These are phyloP conservation scores for Rhododendron ovatum DNA, from an alignment of 148 eudicot genomes.

Conservation along the genomic window DNA sequence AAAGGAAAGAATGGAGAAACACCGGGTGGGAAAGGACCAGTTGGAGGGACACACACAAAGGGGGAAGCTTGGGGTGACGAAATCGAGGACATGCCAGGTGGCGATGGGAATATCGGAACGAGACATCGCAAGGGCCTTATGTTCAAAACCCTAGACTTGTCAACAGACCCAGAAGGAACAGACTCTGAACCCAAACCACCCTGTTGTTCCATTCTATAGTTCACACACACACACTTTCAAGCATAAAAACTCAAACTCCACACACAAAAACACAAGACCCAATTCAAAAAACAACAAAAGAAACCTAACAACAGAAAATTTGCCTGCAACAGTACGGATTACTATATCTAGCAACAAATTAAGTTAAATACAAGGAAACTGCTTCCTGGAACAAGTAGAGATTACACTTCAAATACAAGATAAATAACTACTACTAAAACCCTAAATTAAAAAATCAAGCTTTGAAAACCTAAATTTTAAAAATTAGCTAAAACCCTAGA, in stretches of 20 bases:
- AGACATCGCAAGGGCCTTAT: slow-evolving; percentile 42
- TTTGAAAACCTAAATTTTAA: neutral
- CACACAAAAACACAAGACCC: neutral
- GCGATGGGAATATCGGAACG: slow-evolving; percentile 36
- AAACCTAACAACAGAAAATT: neutral
- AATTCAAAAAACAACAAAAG: neutral
- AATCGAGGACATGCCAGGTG: slow-evolving; percentile 19
- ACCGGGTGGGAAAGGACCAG: slow-evolving; percentile 51
- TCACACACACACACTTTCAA: neutral
- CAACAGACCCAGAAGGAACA: slow-evolving; percentile 25
- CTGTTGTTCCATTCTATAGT: slow-evolving; percentile 31
- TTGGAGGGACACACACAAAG: slow-evolving; percentile 40
- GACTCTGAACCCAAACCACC: slow-evolving; percentile 28
- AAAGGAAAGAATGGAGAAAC: slow-evolving; percentile 48
- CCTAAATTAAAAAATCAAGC: neutral
- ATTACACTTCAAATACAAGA: neutral
- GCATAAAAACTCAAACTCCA: neutral
- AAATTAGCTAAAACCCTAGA: neutral
- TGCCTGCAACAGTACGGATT: neutral
- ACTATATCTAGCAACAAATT: neutral
- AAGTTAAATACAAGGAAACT: neutral
- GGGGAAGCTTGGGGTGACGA: slow-evolving; percentile 32
- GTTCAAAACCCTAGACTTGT: slow-evolving; percentile 36
- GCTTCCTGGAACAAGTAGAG: neutral
- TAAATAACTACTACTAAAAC: neutral